phyloP scores from a whole-genome alignment of 495 filamentous ascomycete genomes.

The Xylaria acuta region DNA sequence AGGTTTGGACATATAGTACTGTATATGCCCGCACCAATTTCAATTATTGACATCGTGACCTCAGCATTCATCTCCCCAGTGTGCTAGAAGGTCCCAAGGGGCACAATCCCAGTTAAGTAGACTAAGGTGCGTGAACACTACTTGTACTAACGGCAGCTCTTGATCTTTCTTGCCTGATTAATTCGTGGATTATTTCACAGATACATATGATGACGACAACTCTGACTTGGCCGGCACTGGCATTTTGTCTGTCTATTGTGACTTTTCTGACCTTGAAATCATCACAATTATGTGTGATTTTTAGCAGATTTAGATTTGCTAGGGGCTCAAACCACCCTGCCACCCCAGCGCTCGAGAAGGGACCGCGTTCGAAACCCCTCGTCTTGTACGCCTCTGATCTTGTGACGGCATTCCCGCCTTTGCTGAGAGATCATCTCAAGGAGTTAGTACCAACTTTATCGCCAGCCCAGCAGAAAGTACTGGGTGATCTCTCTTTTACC shows the following conservation, averaged over 20 bases:
- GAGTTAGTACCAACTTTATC: constrained; percentile 28
- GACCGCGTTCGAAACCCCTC: constrained; percentile 30
- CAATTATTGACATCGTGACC: background rate
- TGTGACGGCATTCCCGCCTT: constrained; percentile 30
- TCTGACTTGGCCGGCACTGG: constrained; percentile 32
- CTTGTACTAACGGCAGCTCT: constrained; percentile 10
- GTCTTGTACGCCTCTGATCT: constrained; percentile 27
- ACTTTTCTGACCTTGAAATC: constrained; percentile 36
- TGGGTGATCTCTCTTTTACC: constrained; percentile 31
- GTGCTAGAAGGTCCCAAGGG: background rate
- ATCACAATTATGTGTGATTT: constrained; percentile 35
- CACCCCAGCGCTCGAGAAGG: constrained; percentile 35
- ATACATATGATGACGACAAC: constrained; percentile 22
- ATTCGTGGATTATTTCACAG: background rate
- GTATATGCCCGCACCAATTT: background rate
- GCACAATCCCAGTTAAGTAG: constrained; percentile 20
- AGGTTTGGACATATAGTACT: background rate
- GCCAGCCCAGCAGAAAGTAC: constrained; percentile 24
- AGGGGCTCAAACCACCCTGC: constrained; percentile 27
- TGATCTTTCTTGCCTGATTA: background rate
- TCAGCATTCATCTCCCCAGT: background rate
- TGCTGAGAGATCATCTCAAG: constrained; percentile 46
- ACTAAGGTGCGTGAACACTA: constrained; percentile 19
- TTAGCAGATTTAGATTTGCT: constrained; percentile 29
- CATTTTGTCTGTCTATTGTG: constrained; percentile 32